Conservation (phyloP, 345 rosid species). For the Eucalyptus virginea region DNA sequence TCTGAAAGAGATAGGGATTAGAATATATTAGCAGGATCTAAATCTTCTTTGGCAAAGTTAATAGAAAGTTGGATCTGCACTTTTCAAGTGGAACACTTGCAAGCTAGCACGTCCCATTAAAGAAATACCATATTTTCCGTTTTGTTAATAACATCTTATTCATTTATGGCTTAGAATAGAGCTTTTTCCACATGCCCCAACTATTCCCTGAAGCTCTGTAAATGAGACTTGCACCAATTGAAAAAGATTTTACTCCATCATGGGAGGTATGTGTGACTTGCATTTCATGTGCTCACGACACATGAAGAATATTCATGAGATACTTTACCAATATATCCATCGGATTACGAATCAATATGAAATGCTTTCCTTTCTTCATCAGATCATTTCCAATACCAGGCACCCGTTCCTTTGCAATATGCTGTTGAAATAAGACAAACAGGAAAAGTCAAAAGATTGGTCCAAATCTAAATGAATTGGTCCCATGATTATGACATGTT, state of each 20-base stretch:
- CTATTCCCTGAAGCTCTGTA: background rate
- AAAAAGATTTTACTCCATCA: background rate
- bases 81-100: background rate
- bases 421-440: constrained; percentile 20
- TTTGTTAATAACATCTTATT: background rate
- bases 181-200: background rate
- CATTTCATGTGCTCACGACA: background rate
- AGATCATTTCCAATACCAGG: constrained; percentile 53
- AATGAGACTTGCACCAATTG: background rate
- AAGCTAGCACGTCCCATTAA: background rate
- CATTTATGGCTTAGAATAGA: background rate
- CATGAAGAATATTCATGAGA: background rate
- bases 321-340: constrained; percentile 53
- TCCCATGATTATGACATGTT: background rate
- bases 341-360: constrained; percentile 73
- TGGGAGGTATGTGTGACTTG: background rate
- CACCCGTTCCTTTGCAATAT: constrained; percentile 53
- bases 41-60: background rate
- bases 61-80: background rate
- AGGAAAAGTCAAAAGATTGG: background rate
- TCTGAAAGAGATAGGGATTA: background rate
- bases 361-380: constrained; percentile 73
- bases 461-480: background rate
- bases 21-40: background rate
- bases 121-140: background rate